Evolutionary conservation across 306 rosid species (phyloP), one percentile per base, ranked within the genome.

Genomic region (Cotoneaster glaucophyllus): DNA sequence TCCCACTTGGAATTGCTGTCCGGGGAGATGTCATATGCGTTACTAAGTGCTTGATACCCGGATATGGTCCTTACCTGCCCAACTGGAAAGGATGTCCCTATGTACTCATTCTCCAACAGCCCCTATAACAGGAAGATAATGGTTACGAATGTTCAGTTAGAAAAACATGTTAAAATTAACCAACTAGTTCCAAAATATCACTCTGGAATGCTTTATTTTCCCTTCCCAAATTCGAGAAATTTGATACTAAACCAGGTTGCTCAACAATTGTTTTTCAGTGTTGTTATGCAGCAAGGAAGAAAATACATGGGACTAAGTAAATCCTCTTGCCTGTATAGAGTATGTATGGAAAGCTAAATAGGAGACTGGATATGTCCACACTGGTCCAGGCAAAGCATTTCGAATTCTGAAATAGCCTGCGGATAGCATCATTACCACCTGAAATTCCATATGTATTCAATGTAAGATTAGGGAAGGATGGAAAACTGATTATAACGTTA

Each of bases 371-470:
- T 92, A 92, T 71, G 70, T 88, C 99, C 99, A 96, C 59, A 92
- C 71, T 11, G 98, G 93, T 72, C 87, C 79, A 7, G 99, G 98
- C 86, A 96, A 79, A 21, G 93, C 84, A 48, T 75, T 88, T 81
- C 96, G 93, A 78, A 96, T 82, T 88, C 99, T 85, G 82, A 92
- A 96, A 86, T 88, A 96, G 69, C 99, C 99, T 2, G 98, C 97
- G 0, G 98, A 86, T 71, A 96, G 97, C 97, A 96, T 96, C 99
- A 96, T 96, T 79, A 88, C 82, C 74, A 92, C 93, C 98, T 96
- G 93, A 84, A 87, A 83, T 44, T 45, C 61, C 75, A 78, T 26
- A 77, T 22, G 52, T 22, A 64, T 19, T 45, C 39, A 70, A 24
- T 3, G 74, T 84, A 70, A 82, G 80, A 61, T 73, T 71, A 45